Base-by-base conservation (phyloP, 169 alveolate species). In the Haemoproteus tartakovskyi region DNA sequence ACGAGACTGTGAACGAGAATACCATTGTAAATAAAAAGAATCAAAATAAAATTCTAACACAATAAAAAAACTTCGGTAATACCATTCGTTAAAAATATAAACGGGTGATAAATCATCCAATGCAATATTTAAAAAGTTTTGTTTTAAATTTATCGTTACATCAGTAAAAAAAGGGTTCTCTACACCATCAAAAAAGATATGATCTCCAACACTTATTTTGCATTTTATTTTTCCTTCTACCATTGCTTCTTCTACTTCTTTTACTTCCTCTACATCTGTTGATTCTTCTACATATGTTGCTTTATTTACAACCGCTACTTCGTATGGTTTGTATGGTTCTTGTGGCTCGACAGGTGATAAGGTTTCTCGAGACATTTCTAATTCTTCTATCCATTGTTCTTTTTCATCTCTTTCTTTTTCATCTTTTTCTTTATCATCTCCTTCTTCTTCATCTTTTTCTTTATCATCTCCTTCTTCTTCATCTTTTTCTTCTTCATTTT, bases 201-300 rank as follows among this genome's bases (percentile, higher is more conserved):
- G 43, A 30, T 67, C 82, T 2, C 82, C 82, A 2, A 67, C 82
- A 11, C 82, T 24, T 21, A 67, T 67, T 67, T 67, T 67, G 52
- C 54, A 67, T 1, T 38, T 51, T n/a, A n/a, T n/a, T n/a, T n/a
- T n/a, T n/a, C n/a, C n/a, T n/a, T n/a, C n/a, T n/a, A n/a, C n/a
- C n/a, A n/a, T n/a, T n/a, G n/a, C n/a, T n/a, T n/a, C n/a, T n/a
- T n/a, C n/a, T n/a, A n/a, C n/a, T n/a, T n/a, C n/a, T n/a, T n/a
- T n/a, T n/a, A n/a, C n/a, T n/a, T n/a, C n/a, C n/a, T n/a, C n/a
- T n/a, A n/a, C n/a, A n/a, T n/a, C n/a, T n/a, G n/a, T n/a, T n/a
- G n/a, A n/a, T n/a, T n/a, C n/a, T n/a, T n/a, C n/a, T n/a, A n/a
- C n/a, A n/a, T n/a, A n/a, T n/a, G n/a, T n/a, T n/a, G n/a, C n/a